Conservation (phyloP, 805 yeast species). For the Teunomyces tritomae region DNA sequence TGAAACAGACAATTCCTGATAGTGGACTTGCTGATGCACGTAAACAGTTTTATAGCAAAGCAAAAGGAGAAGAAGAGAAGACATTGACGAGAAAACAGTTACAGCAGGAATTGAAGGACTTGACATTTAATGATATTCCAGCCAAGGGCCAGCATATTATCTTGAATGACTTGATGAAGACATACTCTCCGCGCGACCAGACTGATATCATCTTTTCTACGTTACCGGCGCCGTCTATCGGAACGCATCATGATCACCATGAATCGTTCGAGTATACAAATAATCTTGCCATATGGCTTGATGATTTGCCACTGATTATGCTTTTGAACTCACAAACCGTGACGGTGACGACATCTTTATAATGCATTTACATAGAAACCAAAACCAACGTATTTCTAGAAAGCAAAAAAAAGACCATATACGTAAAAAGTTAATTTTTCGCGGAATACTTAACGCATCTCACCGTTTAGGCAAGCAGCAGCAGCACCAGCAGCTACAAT, state of each 20-base stretch:
- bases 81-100: slow-evolving; percentile 33
- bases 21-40: slow-evolving; percentile 8
- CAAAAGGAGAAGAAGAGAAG: slow-evolving; percentile 9
- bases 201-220: slow-evolving; percentile 85
- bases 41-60: slow-evolving; percentile 8
- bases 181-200: slow-evolving; percentile 46
- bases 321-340: slow-evolving; percentile 88
- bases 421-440: background rate
- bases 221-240: slow-evolving; percentile 81
- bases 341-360: slow-evolving; percentile 93
- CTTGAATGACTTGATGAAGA: slow-evolving; percentile 78
- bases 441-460: background rate
- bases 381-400: too few relatives aligned
- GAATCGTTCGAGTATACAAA: slow-evolving; percentile 75
- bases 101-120: slow-evolving; percentile 33
- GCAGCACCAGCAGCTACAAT: background rate
- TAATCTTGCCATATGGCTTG: slow-evolving; percentile 76
- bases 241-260: slow-evolving; percentile 68
- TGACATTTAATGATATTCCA: slow-evolving; percentile 81
- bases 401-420: background rate
- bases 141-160: slow-evolving; percentile 89
- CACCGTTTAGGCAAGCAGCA: background rate
- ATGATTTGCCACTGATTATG: slow-evolving; percentile 77
- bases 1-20: background rate
- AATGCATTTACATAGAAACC: slow-evolving; percentile 7